These are phyloP conservation scores for Chlorencoelia australis DNA, from an alignment of 2,329 filamentous ascomycete genomes.

Conservation along the genomic window DNA sequence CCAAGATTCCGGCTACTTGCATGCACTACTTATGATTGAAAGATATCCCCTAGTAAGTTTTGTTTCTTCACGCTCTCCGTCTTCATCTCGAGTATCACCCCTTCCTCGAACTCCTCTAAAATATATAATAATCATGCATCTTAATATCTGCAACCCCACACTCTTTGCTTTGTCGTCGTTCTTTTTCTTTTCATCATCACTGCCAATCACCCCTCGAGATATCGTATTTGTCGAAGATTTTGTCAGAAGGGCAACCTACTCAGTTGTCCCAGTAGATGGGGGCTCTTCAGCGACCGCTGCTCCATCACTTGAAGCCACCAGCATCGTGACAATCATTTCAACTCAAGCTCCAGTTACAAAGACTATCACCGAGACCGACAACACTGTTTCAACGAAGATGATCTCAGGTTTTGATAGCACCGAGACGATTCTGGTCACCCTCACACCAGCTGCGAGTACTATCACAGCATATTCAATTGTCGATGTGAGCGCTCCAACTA, in stretches of 20 bases:
- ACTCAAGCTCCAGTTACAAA: slow-evolving; percentile 15
- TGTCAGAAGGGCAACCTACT: slow-evolving; percentile 23
- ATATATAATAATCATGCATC: slow-evolving; percentile 18
- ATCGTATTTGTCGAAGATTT: slow-evolving; percentile 9
- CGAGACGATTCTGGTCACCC: slow-evolving; percentile 18
- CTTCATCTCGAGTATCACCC: slow-evolving; percentile 9
- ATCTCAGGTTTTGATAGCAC: slow-evolving; percentile 19
- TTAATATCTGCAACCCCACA: slow-evolving; percentile 15
- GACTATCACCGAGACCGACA: slow-evolving; percentile 20
- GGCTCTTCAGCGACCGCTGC: slow-evolving; percentile 13
- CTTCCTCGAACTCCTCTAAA: slow-evolving; percentile 17
- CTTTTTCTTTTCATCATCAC: slow-evolving; percentile 15
- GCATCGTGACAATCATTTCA: slow-evolving; percentile 19
- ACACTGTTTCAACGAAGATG: slow-evolving; percentile 17
- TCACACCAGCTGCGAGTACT: slow-evolving; percentile 16
- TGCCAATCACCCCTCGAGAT: slow-evolving; percentile 17
- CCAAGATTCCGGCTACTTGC: no score
- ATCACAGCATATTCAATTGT: slow-evolving; percentile 23
- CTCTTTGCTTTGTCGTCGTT: slow-evolving; percentile 21
- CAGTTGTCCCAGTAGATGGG: slow-evolving; percentile 28
- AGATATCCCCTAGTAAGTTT: no score
- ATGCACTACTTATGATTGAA: no score
- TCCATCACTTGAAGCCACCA: slow-evolving; percentile 8
- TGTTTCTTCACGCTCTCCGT: no score
- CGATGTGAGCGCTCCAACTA: slow-evolving; percentile 19